Evolutionary conservation across 306 rosid species (phyloP).

Genomic region (Rosa rugosa): DNA sequence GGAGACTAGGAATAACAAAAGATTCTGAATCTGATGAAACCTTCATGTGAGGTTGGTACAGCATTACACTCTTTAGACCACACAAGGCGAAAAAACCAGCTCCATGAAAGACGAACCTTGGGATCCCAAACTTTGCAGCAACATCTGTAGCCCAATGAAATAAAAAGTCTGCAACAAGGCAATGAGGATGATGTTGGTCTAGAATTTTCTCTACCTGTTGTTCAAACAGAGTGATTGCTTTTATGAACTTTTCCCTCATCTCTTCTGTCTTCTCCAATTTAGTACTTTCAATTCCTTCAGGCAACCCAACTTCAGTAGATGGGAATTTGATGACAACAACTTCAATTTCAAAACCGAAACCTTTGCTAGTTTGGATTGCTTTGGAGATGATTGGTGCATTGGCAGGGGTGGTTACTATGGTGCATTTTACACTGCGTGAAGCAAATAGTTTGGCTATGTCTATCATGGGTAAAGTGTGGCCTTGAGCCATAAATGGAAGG

Average conservation of each 20-base stretch:
- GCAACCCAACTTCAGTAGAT: conserved; percentile 8
- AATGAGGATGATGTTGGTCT: conserved; percentile 15
- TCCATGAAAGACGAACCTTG: conserved; percentile 38
- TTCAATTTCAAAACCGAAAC: background rate
- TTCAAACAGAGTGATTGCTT: conserved; percentile 11
- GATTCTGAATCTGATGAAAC: conserved; percentile 38
- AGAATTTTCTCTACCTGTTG: conserved; percentile 16
- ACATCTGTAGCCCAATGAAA: conserved; percentile 23
- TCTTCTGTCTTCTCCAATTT: background rate
- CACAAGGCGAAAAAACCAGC: conserved; percentile 29
- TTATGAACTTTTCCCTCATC: background rate
- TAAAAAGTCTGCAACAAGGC: conserved; percentile 16
- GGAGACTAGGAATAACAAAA: conserved; percentile 41
- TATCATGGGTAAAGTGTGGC: conserved; percentile 23
- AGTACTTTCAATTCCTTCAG: background rate
- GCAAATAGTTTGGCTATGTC: conserved; percentile 32
- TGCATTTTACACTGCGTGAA: conserved; percentile 15
- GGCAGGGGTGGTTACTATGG: conserved; percentile 24
- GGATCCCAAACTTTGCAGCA: conserved; percentile 25
- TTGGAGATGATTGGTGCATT: conserved; percentile 1
- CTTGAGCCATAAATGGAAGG: conserved; percentile 19
- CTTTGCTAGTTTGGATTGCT: background rate
- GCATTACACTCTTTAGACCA: background rate
- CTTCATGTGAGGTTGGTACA: conserved; percentile 25
- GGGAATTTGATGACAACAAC: conserved; percentile 12